phyloP scores from a whole-genome alignment of 768 basidiomycete genomes.

The Vishniacozyma victoriae region DNA sequence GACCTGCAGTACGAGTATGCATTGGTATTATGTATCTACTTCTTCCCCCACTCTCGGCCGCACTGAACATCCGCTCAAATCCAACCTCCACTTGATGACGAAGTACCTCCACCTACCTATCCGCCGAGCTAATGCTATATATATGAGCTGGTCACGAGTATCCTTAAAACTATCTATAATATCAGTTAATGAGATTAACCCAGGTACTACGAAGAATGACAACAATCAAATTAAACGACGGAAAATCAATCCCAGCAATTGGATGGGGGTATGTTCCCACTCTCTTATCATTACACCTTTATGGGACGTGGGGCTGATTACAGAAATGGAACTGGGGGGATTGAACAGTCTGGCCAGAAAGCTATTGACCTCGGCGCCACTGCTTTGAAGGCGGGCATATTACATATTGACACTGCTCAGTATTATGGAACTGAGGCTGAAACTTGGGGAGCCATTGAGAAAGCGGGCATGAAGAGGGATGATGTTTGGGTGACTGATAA shows the following conservation, averaged over 20 bases:
- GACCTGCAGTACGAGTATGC: too few species aligned
- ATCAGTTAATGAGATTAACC: too few species aligned
- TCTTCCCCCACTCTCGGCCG: too few species aligned
- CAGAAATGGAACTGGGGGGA: slow-evolving; percentile 24
- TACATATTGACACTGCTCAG: slow-evolving; percentile 42
- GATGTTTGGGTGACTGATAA: slow-evolving; percentile 37
- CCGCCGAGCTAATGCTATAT: too few species aligned
- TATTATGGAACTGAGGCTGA: slow-evolving; percentile 32
- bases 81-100: too few species aligned
- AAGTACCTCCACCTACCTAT: too few species aligned
- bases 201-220: too few species aligned
- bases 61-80: too few species aligned
- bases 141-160: too few species aligned
- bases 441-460: slow-evolving; percentile 16
- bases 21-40: too few species aligned
- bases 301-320: neutral
- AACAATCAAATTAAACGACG: slow-evolving; percentile 38
- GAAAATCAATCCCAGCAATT: slow-evolving; percentile 38
- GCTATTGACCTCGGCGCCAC: slow-evolving; percentile 11
- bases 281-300: neutral
- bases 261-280: slow-evolving; percentile 26
- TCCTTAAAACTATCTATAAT: too few species aligned
- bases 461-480: slow-evolving; percentile 12
- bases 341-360: slow-evolving; percentile 16
- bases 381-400: slow-evolving; percentile 36